Evolutionary conservation across 2,329 filamentous ascomycete species (phyloP).

Genomic region (Ceratocystis diversiconidia): DNA sequence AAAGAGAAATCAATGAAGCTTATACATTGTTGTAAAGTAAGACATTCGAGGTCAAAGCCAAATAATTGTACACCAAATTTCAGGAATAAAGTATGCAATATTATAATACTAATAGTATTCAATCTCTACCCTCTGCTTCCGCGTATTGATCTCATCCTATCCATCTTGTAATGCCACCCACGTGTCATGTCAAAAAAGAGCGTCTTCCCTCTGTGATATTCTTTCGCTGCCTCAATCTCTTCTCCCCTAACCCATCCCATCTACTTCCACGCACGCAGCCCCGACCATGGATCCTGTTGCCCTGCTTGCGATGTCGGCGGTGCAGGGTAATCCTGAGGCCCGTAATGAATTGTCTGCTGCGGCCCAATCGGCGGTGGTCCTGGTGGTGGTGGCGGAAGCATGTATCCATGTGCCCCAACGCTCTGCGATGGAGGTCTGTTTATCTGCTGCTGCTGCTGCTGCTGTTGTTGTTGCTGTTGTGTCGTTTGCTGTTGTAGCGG

Average conservation of each 20-base stretch:
- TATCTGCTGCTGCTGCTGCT: conserved; percentile 28
- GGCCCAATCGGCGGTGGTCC: conserved; percentile 47
- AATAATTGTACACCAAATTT: too few relatives aligned
- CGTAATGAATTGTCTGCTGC: conserved; percentile 47
- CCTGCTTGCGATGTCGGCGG: conserved; percentile 27
- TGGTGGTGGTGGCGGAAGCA: conserved; percentile 49
- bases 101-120: too few relatives aligned
- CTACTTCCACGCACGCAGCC: conserved; percentile 39
- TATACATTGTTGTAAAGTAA: too few relatives aligned
- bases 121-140: too few relatives aligned
- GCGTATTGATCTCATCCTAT: too few relatives aligned
- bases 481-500: conserved; percentile 27
- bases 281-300: conserved; percentile 37
- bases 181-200: neutral
- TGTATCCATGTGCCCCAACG: conserved; percentile 42
- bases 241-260: neutral
- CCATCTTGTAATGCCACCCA: too few relatives aligned
- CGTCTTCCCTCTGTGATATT: neutral
- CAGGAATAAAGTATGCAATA: too few relatives aligned
- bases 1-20: too few relatives aligned
- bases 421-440: conserved; percentile 22
- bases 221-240: neutral
- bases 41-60: too few relatives aligned
- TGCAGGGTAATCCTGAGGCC: conserved; percentile 25
- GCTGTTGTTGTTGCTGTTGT: conserved; percentile 23